Evolutionary conservation across 192 early-diverging fungal species (phyloP), one percentile per base, ranked within the genome.

Genomic region (Backusella tarrabulga): DNA sequence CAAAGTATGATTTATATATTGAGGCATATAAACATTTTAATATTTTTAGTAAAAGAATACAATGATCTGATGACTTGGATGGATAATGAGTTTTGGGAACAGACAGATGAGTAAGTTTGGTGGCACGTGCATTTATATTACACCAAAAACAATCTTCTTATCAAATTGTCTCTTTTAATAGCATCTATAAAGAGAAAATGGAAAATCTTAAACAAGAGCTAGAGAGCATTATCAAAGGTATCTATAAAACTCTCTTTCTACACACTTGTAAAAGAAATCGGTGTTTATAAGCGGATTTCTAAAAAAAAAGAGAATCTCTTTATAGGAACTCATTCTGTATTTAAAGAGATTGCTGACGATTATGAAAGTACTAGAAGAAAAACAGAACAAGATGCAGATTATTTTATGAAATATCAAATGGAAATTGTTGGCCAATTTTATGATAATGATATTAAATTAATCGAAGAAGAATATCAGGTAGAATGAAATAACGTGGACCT

Each of bases 381-480:
- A 14, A 74, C 69, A 8, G 77, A 77, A 32, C 12, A 38, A 1
- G 73, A 77, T 34, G 76, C 76, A 17, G 76, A 81, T 34, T 42
- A 67, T 5, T 77, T 81, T 66, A 44, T 74, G 36, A 44, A 70
- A 1, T 81, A 77, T 32, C 76, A 81, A 42, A n/a, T 77, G 7
- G 42, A 42, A 72, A 66, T 71, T 15, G 63, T 77, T 23, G 73
- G 77, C 21, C 36, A 70, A 1, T 50, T 67, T n/a, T 77, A 77
- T 50, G 68, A 74, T 14, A 19, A 75, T 52, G 76, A 77, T 41
- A 26, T 77, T 6, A 68, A 72, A 2, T 23, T 56, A n/a, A 69
- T 81, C 9, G 68, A 81, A 60, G 80, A 81, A 44, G 80, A 81
- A 29, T 81, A 73, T 42, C 54, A 81, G 23, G 79, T 32, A 32